Evolutionary conservation across 2,329 filamentous ascomycete species (phyloP).

Genomic region (Venturia aucupariae): DNA sequence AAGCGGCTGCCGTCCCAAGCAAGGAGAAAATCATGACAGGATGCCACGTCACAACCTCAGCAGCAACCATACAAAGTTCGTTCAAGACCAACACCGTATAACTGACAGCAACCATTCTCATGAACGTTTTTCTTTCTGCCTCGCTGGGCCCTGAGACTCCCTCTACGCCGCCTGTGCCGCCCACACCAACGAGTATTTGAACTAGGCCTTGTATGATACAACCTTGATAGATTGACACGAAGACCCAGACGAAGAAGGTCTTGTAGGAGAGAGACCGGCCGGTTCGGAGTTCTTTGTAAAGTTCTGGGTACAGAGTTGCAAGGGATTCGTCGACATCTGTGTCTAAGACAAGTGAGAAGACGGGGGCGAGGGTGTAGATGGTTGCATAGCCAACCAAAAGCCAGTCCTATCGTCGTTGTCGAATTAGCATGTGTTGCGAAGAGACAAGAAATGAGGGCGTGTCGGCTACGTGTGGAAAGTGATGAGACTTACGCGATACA

Average conservation of each 20-base stretch:
- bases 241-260: conserved; percentile 94
- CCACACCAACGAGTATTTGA: conserved; percentile 73
- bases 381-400: conserved; percentile 94
- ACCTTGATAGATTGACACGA: conserved; percentile 91
- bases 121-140: conserved; percentile 22
- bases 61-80: conserved; percentile 93
- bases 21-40: conserved; percentile 81
- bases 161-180: conserved; percentile 1
- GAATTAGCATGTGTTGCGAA: background rate
- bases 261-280: conserved; percentile 81
- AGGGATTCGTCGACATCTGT: conserved; percentile 90
- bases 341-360: conserved; percentile 89
- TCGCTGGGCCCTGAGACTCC: conserved; percentile 9
- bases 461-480: conserved; percentile 18
- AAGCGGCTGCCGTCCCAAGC: conserved; percentile 73
- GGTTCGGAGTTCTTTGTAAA: conserved; percentile 93
- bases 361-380: conserved; percentile 85
- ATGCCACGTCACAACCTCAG: conserved; percentile 96
- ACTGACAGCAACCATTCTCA: conserved; percentile 72
- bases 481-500: conserved; percentile 58
- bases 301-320: conserved; percentile 88
- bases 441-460: background rate
- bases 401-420: conserved; percentile 56
- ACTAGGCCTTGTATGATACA: conserved; percentile 90
- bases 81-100: conserved; percentile 91